Percentiles rank a stretch among this genome's conserved stretches.
Conservation (phyloP, 192 early-diverging fungal species). For the Coemansia sp. region DNA sequence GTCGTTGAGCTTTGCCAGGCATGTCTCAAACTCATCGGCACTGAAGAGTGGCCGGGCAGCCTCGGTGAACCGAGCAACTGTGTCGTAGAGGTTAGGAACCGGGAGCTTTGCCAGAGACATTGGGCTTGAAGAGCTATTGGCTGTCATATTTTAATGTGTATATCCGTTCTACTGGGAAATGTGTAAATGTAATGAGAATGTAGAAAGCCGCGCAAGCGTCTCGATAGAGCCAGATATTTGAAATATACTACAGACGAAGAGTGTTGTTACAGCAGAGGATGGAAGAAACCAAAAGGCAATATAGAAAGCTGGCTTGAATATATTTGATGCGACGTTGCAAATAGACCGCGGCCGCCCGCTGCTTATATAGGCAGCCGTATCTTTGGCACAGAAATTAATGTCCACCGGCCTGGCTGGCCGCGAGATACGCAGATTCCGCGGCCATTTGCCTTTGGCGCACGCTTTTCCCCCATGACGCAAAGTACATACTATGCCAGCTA, state of each 20-base stretch:
- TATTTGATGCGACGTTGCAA: neutral
- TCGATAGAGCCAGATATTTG: too few species aligned
- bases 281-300: neutral
- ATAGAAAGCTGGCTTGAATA: neutral
- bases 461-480: neutral
- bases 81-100: constrained; percentile 59
- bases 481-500: neutral
- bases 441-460: neutral
- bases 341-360: constrained; percentile 3
- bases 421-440: neutral
- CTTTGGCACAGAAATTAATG: too few species aligned
- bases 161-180: too few species aligned
- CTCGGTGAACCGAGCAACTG: constrained; percentile 51
- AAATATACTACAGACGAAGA: constrained; percentile 1
- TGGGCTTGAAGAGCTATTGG: neutral
- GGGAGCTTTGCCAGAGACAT: constrained; percentile 52
- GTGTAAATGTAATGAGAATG: too few species aligned
- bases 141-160: neutral
- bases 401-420: neutral
- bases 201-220: too few species aligned
- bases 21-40: constrained; percentile 53
- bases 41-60: constrained; percentile 54
- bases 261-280: neutral
- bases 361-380: constrained; percentile 1
- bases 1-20: constrained; percentile 46